Conservation (phyloP, 768 basidiomycete genomes). For the Mycena belliarum region DNA sequence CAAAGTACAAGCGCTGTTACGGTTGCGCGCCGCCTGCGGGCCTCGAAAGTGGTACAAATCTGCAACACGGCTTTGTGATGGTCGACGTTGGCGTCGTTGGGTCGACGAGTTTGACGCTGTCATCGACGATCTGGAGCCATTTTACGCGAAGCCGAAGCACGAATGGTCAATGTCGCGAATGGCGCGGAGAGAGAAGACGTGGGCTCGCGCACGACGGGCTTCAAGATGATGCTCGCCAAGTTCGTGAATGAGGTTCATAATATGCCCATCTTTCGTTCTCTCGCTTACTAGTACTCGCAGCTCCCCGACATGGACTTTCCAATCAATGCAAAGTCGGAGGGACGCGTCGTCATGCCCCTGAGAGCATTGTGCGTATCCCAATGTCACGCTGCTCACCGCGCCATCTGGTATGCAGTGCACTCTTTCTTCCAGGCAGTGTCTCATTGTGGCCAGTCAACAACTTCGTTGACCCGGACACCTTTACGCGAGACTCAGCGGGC, state of each 20-base stretch:
- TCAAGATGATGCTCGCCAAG: constrained; percentile 71
- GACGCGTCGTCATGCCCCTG: constrained; percentile 91
- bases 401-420: not conserved
- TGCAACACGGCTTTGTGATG: constrained; percentile 73
- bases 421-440: not conserved
- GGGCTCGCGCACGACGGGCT: constrained; percentile 79
- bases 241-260: constrained; percentile 58
- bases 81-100: too few species aligned
- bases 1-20: constrained; percentile 81
- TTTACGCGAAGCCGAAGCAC: constrained; percentile 68
- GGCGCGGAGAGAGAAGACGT: constrained; percentile 60
- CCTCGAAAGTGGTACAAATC: constrained; percentile 92
- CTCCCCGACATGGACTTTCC: constrained; percentile 95
- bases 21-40: constrained; percentile 80
- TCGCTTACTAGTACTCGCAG: constrained; percentile 36
- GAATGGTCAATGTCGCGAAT: constrained; percentile 37
- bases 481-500: constrained; percentile 75
- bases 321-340: constrained; percentile 92
- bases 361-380: constrained; percentile 78
- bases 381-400: constrained; percentile 47
- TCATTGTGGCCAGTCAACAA: not conserved
- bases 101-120: constrained; percentile 92
- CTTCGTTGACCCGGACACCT: not conserved
- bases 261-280: not conserved
- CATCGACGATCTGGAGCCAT: constrained; percentile 77